Evolutionary conservation across 495 filamentous ascomycete genomes (phyloP), one percentile per base, ranked within the genome.

Genomic region (Penicillium atrosanguineum): DNA sequence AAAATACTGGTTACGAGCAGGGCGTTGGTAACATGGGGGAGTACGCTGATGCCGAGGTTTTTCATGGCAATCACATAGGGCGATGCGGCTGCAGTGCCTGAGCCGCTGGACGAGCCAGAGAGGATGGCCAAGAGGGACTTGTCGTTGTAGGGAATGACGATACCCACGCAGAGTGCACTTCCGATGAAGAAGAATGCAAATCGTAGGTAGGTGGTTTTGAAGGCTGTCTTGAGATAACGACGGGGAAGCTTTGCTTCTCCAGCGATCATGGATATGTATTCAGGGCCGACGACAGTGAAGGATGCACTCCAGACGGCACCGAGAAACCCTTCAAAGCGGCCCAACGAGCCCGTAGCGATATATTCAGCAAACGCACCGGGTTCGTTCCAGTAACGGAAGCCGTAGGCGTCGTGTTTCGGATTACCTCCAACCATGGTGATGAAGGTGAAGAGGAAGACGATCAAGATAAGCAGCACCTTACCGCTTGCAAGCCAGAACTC

Each of bases 31-130:
- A 91, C 77, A 59, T 89, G 76, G 0, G 88, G 88, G 1, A 94
- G 74, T 4, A 83, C 77, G 3, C 64, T 60, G 60, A 94, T 83
- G 0, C 74, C 70, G 26, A 93, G 72, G 21, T 86, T 79, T 54
- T 85, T 74, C 89, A 95, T 94, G 18, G 88, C 83, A 45, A 95
- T 83, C 5, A 94, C 88, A 62, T 91, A 93, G 0, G 89, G 89
- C 25, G 80, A 85, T 25, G 79, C 76, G 15, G 87, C 83, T 0
- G 86, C 87, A 57, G 46, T 66, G 52, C 73, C 76, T 1, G 69
- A 67, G 25, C 69, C 68, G 50, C 73, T 38, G 7, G 42, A 23
- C 12, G 40, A 42, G 6, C 59, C 59, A 19, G 42, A 41, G 20
- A 79, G 6, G 72, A 77, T 59, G 28, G 59, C 60, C 15, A 60